Percentiles rank a stretch among this genome's conserved stretches.
These are phyloP conservation scores for Kurtzmaniella natalensis DNA, from an alignment of 1,139 yeast species.

Conservation along the genomic window DNA sequence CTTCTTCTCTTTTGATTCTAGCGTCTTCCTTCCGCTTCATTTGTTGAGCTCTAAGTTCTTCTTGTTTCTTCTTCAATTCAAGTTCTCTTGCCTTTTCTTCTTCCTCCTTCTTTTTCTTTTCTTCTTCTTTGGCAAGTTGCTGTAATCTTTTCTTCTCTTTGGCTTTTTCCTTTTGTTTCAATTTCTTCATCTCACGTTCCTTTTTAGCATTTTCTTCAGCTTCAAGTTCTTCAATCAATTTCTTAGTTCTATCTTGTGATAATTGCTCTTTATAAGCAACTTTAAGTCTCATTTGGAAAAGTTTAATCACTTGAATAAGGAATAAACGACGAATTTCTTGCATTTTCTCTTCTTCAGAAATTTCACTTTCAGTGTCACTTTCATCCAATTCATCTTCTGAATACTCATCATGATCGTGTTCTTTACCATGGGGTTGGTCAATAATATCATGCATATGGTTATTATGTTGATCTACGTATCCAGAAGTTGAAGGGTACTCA, in stretches of 20 bases:
- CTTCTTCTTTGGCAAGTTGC: slow-evolving; percentile 75
- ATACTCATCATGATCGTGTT: slow-evolving; percentile 21
- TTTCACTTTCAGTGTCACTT: slow-evolving; percentile 37
- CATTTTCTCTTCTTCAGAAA: slow-evolving; percentile 61
- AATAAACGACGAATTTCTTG: slow-evolving; percentile 76
- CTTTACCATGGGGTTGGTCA: slow-evolving; percentile 23
- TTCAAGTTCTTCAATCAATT: slow-evolving; percentile 72
- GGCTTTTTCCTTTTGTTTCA: slow-evolving; percentile 69
- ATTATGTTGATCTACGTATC: slow-evolving; percentile 27
- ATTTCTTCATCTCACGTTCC: slow-evolving; percentile 69
- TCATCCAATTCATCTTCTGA: slow-evolving; percentile 18
- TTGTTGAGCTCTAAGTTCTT: slow-evolving; percentile 40
- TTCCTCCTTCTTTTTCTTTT: slow-evolving; percentile 55
- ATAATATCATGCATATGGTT: no score
- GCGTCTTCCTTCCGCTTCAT: slow-evolving; percentile 46
- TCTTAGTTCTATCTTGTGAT: slow-evolving; percentile 69
- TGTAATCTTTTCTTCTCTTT: slow-evolving; percentile 72
- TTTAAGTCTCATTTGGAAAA: slow-evolving; percentile 68
- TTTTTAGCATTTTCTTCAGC: slow-evolving; percentile 67
- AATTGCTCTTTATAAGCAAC: slow-evolving; percentile 70
- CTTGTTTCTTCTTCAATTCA: slow-evolving; percentile 30
- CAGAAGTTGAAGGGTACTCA: no score
- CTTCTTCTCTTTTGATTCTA: slow-evolving; percentile 49
- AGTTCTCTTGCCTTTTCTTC: slow-evolving; percentile 40
- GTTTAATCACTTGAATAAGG: slow-evolving; percentile 69